Conservation (phyloP, 2,329 filamentous ascomycete genomes). For the Aspergillus felis region DNA sequence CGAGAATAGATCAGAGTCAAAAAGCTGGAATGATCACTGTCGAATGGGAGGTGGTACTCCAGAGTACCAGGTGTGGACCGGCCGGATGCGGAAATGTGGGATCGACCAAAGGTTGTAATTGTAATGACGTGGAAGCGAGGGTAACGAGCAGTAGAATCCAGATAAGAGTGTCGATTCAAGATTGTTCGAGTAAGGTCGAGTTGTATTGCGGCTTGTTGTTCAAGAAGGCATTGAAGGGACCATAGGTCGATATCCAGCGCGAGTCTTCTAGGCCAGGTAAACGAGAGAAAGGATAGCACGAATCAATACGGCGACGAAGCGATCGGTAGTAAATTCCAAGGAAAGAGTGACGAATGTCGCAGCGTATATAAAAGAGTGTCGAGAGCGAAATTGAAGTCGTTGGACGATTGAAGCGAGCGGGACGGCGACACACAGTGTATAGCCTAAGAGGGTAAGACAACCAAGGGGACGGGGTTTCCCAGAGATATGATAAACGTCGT, state of each 20-base stretch:
- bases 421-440: slow-evolving; percentile 31
- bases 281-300: slow-evolving; percentile 15
- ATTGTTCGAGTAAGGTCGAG: background rate
- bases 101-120: slow-evolving; percentile 10
- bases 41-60: slow-evolving; percentile 24
- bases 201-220: background rate
- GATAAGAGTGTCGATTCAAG: slow-evolving; percentile 1
- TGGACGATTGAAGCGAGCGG: slow-evolving; percentile 23
- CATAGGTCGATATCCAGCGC: slow-evolving; percentile 10
- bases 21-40: slow-evolving; percentile 1
- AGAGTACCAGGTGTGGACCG: slow-evolving; percentile 31
- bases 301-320: slow-evolving; percentile 11
- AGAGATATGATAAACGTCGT: slow-evolving; percentile 1
- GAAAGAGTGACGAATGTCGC: slow-evolving; percentile 10
- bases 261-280: slow-evolving; percentile 14
- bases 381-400: slow-evolving; percentile 11
- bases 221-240: slow-evolving; percentile 21
- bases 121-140: slow-evolving; percentile 1
- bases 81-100: slow-evolving; percentile 33
- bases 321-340: slow-evolving; percentile 8
- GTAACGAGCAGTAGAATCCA: slow-evolving; percentile 8
- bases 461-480: slow-evolving; percentile 3
- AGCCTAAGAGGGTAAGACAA: slow-evolving; percentile 16
- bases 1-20: slow-evolving; percentile 1
- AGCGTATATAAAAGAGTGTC: slow-evolving; percentile 11